phyloP scores from a whole-genome alignment of 768 basidiomycete genomes.

The Leucocoprinus leucothites region DNA sequence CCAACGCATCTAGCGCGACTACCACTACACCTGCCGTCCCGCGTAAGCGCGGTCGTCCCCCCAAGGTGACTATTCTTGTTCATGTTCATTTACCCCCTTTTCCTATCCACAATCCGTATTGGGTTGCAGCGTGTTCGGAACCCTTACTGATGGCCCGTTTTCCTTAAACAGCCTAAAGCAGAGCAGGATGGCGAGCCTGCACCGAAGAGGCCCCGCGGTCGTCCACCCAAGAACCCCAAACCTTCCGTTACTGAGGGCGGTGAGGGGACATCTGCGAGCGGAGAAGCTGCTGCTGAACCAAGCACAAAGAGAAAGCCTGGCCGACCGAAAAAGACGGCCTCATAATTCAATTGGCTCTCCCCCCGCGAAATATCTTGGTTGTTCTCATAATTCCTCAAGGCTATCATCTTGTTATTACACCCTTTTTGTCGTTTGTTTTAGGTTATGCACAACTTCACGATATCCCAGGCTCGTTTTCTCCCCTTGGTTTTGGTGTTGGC shows the following conservation, averaged over 20 bases:
- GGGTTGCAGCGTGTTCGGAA: constrained; percentile 15
- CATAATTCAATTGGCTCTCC: constrained; percentile 16
- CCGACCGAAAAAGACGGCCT: constrained; percentile 58
- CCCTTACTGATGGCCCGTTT: constrained; percentile 17
- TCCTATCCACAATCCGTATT: constrained; percentile 11
- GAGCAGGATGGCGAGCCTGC: constrained; percentile 46
- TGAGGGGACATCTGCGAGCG: constrained; percentile 22
- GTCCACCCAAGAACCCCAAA: constrained; percentile 68
- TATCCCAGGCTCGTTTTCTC: constrained; percentile 18
- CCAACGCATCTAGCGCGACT: constrained; percentile 28
- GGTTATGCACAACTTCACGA: constrained; percentile 12
- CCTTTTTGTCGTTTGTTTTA: constrained; percentile 10
- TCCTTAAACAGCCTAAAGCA: constrained; percentile 36
- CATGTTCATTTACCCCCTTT: constrained; percentile 17
- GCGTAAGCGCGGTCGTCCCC: constrained; percentile 66
- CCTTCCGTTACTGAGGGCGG: constrained; percentile 38
- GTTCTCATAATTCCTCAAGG: constrained; percentile 24
- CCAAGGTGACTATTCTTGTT: constrained; percentile 45
- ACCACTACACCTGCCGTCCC: constrained; percentile 33
- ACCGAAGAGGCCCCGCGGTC: constrained; percentile 68
- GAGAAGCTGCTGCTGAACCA: constrained; percentile 42
- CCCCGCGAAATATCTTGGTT: constrained; percentile 18
- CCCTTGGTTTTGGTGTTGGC: constrained; percentile 28
- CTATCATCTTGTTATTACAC: constrained; percentile 20
- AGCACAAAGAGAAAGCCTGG: constrained; percentile 68